These are phyloP conservation scores for Penicillium daleae DNA, from an alignment of 495 filamentous ascomycete species.

Conservation along the genomic window DNA sequence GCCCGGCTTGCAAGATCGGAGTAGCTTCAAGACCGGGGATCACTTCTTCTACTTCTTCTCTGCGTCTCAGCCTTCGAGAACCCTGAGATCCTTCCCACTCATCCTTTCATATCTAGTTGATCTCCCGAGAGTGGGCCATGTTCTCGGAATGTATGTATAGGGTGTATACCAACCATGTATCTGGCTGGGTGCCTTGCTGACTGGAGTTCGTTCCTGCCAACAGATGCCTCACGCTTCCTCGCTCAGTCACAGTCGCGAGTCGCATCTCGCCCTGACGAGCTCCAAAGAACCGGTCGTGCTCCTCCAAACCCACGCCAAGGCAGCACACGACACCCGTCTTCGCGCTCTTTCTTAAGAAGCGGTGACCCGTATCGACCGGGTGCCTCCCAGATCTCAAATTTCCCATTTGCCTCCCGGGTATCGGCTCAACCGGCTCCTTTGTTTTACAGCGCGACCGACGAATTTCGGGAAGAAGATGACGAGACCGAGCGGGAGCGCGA, in stretches of 20 bases:
- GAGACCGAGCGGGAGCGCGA: slow-evolving; percentile 90
- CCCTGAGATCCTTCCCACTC: neutral
- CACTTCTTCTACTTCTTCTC: neutral
- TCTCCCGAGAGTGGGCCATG: slow-evolving; percentile 58
- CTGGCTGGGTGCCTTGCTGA: slow-evolving; percentile 8
- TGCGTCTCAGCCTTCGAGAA: neutral
- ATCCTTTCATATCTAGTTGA: slow-evolving; percentile 23
- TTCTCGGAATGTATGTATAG: slow-evolving; percentile 91
- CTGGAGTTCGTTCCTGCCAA: neutral
- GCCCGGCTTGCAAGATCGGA: slow-evolving; percentile 8
- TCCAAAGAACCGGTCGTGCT: slow-evolving; percentile 53
- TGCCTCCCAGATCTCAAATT: slow-evolving; percentile 70
- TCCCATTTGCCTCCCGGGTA: slow-evolving; percentile 77
- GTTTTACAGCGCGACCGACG: slow-evolving; percentile 86
- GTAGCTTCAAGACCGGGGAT: neutral
- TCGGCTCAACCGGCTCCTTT: slow-evolving; percentile 76
- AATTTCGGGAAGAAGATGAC: slow-evolving; percentile 86
- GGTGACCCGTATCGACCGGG: slow-evolving; percentile 75
- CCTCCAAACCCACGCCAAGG: slow-evolving; percentile 44
- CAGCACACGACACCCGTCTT: slow-evolving; percentile 50
- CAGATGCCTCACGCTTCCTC: slow-evolving; percentile 96
- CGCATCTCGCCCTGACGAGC: slow-evolving; percentile 65
- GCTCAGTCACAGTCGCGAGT: slow-evolving; percentile 94
- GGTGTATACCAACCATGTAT: neutral
- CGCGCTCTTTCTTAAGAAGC: slow-evolving; percentile 53